Conservation (phyloP, 2,329 filamentous ascomycete genomes). For the Curvularia eragrostidis region DNA sequence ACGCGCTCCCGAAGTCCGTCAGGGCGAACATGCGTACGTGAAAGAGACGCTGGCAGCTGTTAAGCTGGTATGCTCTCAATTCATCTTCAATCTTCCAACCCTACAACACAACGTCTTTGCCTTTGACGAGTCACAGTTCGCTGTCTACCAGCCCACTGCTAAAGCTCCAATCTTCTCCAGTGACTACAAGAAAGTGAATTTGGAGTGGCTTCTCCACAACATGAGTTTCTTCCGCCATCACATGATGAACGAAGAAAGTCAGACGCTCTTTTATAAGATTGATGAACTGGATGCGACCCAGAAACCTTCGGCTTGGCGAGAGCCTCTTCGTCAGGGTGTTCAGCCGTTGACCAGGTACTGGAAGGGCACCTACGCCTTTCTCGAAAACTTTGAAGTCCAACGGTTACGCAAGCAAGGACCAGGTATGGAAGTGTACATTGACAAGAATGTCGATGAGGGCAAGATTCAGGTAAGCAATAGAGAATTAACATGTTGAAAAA, state of each 20-base stretch:
- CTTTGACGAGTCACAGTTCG: conserved; percentile 56
- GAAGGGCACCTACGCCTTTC: conserved; percentile 59
- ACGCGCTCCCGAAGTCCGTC: conserved; percentile 21
- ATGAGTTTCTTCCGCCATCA: conserved; percentile 63
- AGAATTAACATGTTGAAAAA: too few relatives aligned
- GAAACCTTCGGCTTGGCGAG: conserved; percentile 54
- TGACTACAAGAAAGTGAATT: conserved; percentile 48
- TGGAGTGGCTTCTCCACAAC: conserved; percentile 56
- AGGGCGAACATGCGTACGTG: conserved; percentile 11
- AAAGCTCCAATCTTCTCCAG: conserved; percentile 50
- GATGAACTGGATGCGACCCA: conserved; percentile 45
- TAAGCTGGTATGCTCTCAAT: conserved; percentile 44
- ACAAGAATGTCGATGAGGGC: conserved; percentile 42
- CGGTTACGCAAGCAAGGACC: conserved; percentile 33
- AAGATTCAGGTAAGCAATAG: conserved; percentile 40
- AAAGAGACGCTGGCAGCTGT: conserved; percentile 35
- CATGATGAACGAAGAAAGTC: conserved; percentile 50
- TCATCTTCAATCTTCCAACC: conserved; percentile 35
- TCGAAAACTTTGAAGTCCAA: conserved; percentile 34
- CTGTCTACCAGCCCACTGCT: conserved; percentile 51
- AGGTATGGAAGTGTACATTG: conserved; percentile 30
- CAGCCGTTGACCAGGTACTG: conserved; percentile 53
- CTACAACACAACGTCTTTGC: conserved; percentile 34
- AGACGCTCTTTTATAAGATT: conserved; percentile 49
- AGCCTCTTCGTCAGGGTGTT: conserved; percentile 44